These are phyloP conservation scores for Xylariaceae sp. DNA, from an alignment of 2,329 filamentous ascomycete species.

Conservation along the genomic window DNA sequence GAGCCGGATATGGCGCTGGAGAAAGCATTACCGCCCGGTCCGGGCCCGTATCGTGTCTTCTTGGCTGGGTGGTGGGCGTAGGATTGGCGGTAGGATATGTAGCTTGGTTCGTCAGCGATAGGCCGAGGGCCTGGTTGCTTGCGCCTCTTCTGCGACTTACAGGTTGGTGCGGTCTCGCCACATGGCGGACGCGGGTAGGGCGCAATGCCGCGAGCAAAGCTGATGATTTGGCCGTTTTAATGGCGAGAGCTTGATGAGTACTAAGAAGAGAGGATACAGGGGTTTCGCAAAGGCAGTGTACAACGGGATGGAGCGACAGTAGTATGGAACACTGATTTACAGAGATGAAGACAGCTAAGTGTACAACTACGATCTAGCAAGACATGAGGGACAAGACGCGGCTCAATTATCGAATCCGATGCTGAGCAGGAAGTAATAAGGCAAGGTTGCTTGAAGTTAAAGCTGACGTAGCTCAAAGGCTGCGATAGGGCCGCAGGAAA, in stretches of 20 bases:
- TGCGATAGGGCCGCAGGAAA: slow-evolving; percentile 1
- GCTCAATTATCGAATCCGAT: background rate
- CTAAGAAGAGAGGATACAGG: slow-evolving; percentile 7
- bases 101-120: slow-evolving; percentile 52
- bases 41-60: slow-evolving; percentile 65
- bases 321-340: too few species aligned
- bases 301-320: background rate
- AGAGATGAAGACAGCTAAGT: too few species aligned
- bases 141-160: slow-evolving; percentile 49
- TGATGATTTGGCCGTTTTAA: slow-evolving; percentile 14
- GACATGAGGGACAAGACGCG: too few species aligned
- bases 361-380: too few species aligned
- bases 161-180: slow-evolving; percentile 99
- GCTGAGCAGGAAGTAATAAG: background rate
- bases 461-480: slow-evolving; percentile 26
- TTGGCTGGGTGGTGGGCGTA: slow-evolving; percentile 93
- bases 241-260: slow-evolving; percentile 2
- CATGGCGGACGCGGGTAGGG: slow-evolving; percentile 65
- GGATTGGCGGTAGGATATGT: slow-evolving; percentile 98
- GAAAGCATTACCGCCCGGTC: slow-evolving; percentile 57
- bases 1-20: slow-evolving; percentile 41
- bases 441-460: slow-evolving; percentile 8
- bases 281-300: slow-evolving; percentile 7
- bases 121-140: too few species aligned
- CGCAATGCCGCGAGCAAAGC: slow-evolving; percentile 24